phyloP scores from a whole-genome alignment of 1,284 basidiomycete genomes.

The Mycosarcoma maydis region DNA sequence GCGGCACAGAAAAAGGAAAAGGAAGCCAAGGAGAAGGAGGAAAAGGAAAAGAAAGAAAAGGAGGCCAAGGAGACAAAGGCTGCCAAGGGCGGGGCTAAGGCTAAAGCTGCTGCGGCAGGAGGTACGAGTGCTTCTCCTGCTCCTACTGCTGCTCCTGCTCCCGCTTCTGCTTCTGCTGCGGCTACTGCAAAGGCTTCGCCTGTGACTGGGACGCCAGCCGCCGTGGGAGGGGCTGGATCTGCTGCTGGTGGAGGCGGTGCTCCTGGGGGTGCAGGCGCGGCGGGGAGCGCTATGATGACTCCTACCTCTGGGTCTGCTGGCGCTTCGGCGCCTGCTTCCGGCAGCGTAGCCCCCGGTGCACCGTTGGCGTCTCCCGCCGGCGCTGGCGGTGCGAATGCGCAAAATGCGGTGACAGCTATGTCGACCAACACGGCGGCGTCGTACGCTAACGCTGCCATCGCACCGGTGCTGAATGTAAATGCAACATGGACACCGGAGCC shows the following conservation, averaged over 20 bases:
- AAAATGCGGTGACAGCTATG: slow-evolving; percentile 6
- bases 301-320: neutral
- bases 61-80: slow-evolving; percentile 28
- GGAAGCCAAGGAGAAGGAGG: slow-evolving; percentile 30
- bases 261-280: neutral
- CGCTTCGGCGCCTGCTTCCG: neutral
- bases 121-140: slow-evolving; percentile 2
- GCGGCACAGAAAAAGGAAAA: slow-evolving; percentile 36
- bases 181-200: slow-evolving; percentile 12
- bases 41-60: slow-evolving; percentile 36
- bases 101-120: slow-evolving; percentile 14
- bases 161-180: slow-evolving; percentile 15
- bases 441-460: slow-evolving; percentile 39
- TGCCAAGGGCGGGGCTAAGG: slow-evolving; percentile 14
- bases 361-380: too few relatives aligned
- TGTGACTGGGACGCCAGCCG: slow-evolving; percentile 2
- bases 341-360: slow-evolving; percentile 2
- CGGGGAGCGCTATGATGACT: neutral
- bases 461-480: slow-evolving; percentile 45
- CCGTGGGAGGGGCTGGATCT: neutral
- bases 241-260: neutral
- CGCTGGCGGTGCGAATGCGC: neutral
- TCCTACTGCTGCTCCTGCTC: slow-evolving; percentile 23
- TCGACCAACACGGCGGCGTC: slow-evolving; percentile 22
- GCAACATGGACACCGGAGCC: slow-evolving; percentile 46